Evolutionary conservation across 306 rosid species (phyloP), one percentile per base, ranked within the genome.

Genomic region (Prunus armeniaca): DNA sequence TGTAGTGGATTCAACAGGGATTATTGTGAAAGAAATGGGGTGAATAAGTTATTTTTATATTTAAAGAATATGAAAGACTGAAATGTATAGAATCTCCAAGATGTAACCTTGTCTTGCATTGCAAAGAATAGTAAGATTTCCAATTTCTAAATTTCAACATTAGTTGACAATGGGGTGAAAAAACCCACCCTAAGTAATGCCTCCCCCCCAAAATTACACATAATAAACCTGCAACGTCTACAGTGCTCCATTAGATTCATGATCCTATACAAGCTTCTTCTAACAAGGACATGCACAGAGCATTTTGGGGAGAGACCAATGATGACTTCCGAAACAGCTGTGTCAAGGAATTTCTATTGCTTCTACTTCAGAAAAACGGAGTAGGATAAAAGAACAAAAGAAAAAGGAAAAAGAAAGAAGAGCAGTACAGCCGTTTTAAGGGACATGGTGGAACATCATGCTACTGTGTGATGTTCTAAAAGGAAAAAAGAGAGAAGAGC

Each of bases 251-350:
- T 51, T 25, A 41, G 58, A 22, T 73, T 38, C 56, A 69, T 81
- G 54, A 79, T 76, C 79, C 89, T 82, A 82, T 76, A 84, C 81
- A 90, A 76, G 65, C 86, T 86, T 81, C 86, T 86, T 81, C 90
- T 82, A 78, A 68, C 51, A 54, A 50, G 71, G 78, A 41, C 73
- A 58, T 41, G 83, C 54, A 65, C 55, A 13, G 69, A 52, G 45
- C 22, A 76, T 38, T 65, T 55, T 43, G 52, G 74, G 67, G 74
- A 69, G 73, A 83, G 79, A 79, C 28, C 56, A 69, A 75, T 76
- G 78, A 77, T 76, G 76, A 75, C 78, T 76, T 60, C 72, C 52
- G 81, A 81, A 81, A 78, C 63, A 73, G 69, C 70, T 47, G 63
- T 79, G 50, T 66, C 77, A 78, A 76, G 63, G 12, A 67, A 73